Conservation (phyloP, 2,329 filamentous ascomycete species). For the Eutypella sp. region DNA sequence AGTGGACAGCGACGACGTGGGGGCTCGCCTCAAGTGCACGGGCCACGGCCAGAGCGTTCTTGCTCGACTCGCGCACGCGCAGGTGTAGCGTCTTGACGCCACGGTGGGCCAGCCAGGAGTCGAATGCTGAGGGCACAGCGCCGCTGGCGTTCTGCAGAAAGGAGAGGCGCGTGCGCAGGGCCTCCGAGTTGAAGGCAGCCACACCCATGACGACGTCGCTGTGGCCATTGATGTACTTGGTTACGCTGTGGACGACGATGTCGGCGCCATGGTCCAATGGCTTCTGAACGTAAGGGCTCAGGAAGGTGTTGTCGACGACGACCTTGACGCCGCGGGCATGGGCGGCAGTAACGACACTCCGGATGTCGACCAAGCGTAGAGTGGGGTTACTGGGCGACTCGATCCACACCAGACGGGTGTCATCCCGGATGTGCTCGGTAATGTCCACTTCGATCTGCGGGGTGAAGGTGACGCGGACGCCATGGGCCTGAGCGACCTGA, state of each 20-base stretch:
- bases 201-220: slow-evolving; percentile 96
- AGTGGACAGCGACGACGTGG: slow-evolving; percentile 86
- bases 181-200: slow-evolving; percentile 86
- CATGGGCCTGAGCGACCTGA: slow-evolving; percentile 90
- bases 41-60: slow-evolving; percentile 76
- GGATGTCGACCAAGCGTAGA: slow-evolving; percentile 86
- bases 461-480: slow-evolving; percentile 91
- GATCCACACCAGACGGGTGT: slow-evolving; percentile 96
- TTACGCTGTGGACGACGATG: slow-evolving; percentile 94
- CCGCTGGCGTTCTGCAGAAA: slow-evolving; percentile 98
- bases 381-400: slow-evolving; percentile 95
- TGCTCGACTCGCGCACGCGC: slow-evolving; percentile 76
- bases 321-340: slow-evolving; percentile 87
- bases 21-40: slow-evolving; percentile 71
- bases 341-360: slow-evolving; percentile 74
- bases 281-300: slow-evolving; percentile 95
- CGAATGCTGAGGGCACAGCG: slow-evolving; percentile 89
- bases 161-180: slow-evolving; percentile 68
- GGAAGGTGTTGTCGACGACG: slow-evolving; percentile 99
- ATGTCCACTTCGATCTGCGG: slow-evolving; percentile 89
- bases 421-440: slow-evolving; percentile 72
- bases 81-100: slow-evolving; percentile 96
- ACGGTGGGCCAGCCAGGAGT: slow-evolving; percentile 96
- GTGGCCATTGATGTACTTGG: slow-evolving; percentile 99
- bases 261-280: slow-evolving; percentile 92